Evolutionary conservation across 2,329 filamentous ascomycete genomes (phyloP).

Genomic region (Bipolaris oryzae): DNA sequence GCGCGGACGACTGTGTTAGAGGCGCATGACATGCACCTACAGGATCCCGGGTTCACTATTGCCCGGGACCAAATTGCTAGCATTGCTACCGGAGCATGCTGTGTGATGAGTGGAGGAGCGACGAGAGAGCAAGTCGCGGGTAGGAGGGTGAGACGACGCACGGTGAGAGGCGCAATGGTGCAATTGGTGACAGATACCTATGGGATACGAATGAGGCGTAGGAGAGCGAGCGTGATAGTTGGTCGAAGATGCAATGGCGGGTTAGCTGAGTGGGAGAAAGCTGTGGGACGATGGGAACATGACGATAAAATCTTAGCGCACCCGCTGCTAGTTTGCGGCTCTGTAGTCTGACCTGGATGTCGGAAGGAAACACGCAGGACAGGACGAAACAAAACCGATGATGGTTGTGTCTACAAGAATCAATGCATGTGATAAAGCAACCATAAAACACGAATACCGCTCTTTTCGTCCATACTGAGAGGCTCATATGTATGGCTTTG

Average conservation of each 20-base stretch:
- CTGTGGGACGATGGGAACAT: slow-evolving; percentile 1
- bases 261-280: background rate
- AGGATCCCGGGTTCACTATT: slow-evolving; percentile 65
- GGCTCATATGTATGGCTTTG: no score
- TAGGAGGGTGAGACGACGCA: slow-evolving; percentile 24
- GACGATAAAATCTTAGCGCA: slow-evolving; percentile 11
- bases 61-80: slow-evolving; percentile 71
- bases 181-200: background rate
- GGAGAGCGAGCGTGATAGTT: background rate
- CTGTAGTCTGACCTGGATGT: background rate
- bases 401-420: no score
- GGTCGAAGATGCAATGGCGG: background rate
- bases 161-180: slow-evolving; percentile 12
- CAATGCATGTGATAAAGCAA: background rate
- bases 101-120: slow-evolving; percentile 25
- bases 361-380: background rate
- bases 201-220: background rate
- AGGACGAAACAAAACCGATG: background rate
- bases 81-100: slow-evolving; percentile 60
- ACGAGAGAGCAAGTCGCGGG: slow-evolving; percentile 24
- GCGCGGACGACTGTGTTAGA: slow-evolving; percentile 56
- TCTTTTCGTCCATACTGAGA: no score
- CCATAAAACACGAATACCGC: background rate
- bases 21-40: slow-evolving; percentile 67
- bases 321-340: slow-evolving; percentile 14